Conservation (phyloP, 2,329 filamentous ascomycete genomes). For the Coccinonectria pachysandricola region DNA sequence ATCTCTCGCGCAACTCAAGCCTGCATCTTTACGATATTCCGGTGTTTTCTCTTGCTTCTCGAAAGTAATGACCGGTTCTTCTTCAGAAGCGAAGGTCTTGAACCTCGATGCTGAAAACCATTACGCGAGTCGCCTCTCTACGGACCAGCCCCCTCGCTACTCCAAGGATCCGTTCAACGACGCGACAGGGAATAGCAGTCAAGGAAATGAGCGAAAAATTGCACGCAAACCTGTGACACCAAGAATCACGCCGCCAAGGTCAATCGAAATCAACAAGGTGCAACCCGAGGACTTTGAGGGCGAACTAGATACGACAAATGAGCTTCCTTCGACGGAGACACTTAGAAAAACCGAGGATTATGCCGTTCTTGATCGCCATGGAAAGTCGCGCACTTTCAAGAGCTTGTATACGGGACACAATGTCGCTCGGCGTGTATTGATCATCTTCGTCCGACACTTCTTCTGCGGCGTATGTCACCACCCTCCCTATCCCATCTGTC, state of each 20-base stretch:
- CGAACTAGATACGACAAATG: slow-evolving; percentile 44
- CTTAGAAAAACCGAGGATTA: slow-evolving; percentile 44
- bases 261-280: slow-evolving; percentile 27
- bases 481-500: too few relatives aligned
- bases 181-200: too few relatives aligned
- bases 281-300: slow-evolving; percentile 45
- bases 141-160: too few relatives aligned
- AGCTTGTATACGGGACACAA: slow-evolving; percentile 49
- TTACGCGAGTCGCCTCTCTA: too few relatives aligned
- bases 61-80: too few relatives aligned
- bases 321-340: slow-evolving; percentile 38
- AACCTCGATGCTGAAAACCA: too few relatives aligned
- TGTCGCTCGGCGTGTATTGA: slow-evolving; percentile 46
- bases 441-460: slow-evolving; percentile 71
- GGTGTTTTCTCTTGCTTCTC: too few relatives aligned
- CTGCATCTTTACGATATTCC: too few relatives aligned
- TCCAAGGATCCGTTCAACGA: too few relatives aligned
- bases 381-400: slow-evolving; percentile 50
- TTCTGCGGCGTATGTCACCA: slow-evolving; percentile 59
- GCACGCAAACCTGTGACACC: slow-evolving; percentile 10
- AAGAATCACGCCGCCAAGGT: slow-evolving; percentile 12
- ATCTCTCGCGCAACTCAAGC: too few relatives aligned
- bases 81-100: too few relatives aligned
- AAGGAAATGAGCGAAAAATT: too few relatives aligned
- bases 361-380: slow-evolving; percentile 50